These are phyloP conservation scores for Aureobasidium sp. DNA, from an alignment of 2,329 filamentous ascomycete genomes.

Conservation along the genomic window DNA sequence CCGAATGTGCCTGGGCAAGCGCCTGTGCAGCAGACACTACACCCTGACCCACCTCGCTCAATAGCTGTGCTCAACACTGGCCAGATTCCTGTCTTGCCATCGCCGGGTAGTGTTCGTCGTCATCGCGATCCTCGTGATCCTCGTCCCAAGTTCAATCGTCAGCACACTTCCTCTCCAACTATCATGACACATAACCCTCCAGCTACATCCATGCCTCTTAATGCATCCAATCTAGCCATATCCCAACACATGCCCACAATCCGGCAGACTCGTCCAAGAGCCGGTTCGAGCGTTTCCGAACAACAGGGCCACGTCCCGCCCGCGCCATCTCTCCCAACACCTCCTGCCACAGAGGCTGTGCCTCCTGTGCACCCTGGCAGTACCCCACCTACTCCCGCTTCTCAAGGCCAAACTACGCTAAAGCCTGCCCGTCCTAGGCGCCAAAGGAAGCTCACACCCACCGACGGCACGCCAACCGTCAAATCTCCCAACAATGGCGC, in stretches of 20 bases:
- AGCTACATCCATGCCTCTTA: conserved; percentile 17
- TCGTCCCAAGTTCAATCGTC: conserved; percentile 55
- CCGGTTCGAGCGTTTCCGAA: conserved; percentile 34
- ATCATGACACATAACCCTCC: conserved; percentile 42
- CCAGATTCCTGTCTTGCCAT: conserved; percentile 71
- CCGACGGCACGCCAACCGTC: conserved; percentile 42
- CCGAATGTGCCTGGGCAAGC: conserved; percentile 29
- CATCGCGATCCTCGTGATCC: conserved; percentile 21
- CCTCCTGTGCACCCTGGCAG: conserved; percentile 19
- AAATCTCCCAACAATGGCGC: conserved; percentile 29
- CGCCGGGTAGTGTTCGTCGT: conserved; percentile 59
- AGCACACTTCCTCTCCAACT: conserved; percentile 76
- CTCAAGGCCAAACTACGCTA: conserved; percentile 15
- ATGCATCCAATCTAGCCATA: conserved; percentile 30
- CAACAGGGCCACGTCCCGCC: conserved; percentile 34
- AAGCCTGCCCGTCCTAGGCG: conserved; percentile 12
- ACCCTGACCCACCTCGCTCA: conserved; percentile 48
- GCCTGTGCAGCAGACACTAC: conserved; percentile 29
- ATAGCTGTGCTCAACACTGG: conserved; percentile 77
- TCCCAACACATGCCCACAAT: conserved; percentile 27
- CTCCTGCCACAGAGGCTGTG: conserved; percentile 33
- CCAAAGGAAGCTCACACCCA: conserved; percentile 14
- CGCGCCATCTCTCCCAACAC: conserved; percentile 49
- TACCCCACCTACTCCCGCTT: conserved; percentile 24
- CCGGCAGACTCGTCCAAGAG: conserved; percentile 25